Evolutionary conservation across 352 stramenopile genomes (phyloP), one percentile per base, ranked within the genome.

Genomic region (Achlya hypogyna): DNA sequence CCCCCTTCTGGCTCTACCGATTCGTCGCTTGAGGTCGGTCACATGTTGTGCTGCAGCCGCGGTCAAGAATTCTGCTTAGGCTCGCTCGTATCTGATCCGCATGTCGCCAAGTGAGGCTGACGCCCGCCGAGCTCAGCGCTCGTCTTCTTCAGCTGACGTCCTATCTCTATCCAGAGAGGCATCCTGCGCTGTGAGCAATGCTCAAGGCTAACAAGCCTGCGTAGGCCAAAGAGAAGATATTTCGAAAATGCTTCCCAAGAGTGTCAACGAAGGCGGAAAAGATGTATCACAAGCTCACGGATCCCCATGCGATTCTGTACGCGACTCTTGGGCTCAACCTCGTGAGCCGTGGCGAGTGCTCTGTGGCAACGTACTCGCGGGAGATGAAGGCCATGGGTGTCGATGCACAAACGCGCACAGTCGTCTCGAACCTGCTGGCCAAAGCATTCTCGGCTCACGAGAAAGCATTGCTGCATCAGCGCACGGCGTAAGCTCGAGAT

Each of bases 331-430:
- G 85, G 2, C 80, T 94, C 16, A 91, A 91, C 45, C 78, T 94
- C 63, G 89, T 94, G 66, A 86, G 81, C 74, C 90, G 90, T 54
- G 82, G 85, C 59, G 90, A 88, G 63, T 89, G 78, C 64, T 91
- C 80, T 54, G 85, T 94, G 23, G 79, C 83, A 40, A 75, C 83
- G 25, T 94, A 90, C 65, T 92, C 83, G 12, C 72, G 85, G 20
- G 85, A 94, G 69, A 79, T 94, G 43, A 88, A 88, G 51, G 81
- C 65, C 59, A 82, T 92, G 74, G 79, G 80, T 22, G 78, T 91
- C 18, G 84, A 72, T 60, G 75, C 82, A 22, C 79, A 90, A 38
- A 82, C 88, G 49, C 80, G 85, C 12, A 85, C 85, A 4, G 77
- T 94, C 51, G 83, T 94, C 45, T 79, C 89, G 16, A 78, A 81